Evolutionary conservation across 2,329 filamentous ascomycete species (phyloP), one percentile per base, ranked within the genome.

Genomic region (Scedosporium dehoogii): DNA sequence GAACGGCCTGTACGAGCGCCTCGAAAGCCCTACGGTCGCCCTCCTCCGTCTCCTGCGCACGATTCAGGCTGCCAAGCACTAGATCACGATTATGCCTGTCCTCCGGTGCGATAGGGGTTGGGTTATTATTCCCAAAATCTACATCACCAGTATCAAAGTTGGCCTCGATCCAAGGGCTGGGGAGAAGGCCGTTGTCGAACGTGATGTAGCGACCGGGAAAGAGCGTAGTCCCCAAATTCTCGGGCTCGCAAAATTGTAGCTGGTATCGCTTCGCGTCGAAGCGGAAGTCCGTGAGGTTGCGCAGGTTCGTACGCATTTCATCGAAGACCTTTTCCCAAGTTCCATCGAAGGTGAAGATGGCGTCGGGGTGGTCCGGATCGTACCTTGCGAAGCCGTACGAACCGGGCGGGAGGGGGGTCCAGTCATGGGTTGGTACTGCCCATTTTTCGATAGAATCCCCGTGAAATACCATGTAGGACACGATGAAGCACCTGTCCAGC

Each of bases 301-400:
- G 59, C 1, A 71, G 42, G 1, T 38, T 25, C 2, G 55, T 25
- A 3, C 59, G 61, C 7, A 71, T 67, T 1, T 53, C 38, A 41
- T 68, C 63, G 29, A 70, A 70, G 1, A 70, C 6, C 1, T 25
- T n/a, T 4, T 65, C 64, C 69, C 70, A 71, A 0, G 63, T 68
- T 2, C 66, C 64, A 0, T 64, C 27, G 9, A 62, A 63, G 27
- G 21, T 27, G 42, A 62, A 68, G 10, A 65, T 16, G 5, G 14
- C n/a, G 7, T 58, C 10, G 4, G 18, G 55, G 2, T 29, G 33
- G 1, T 25, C 53, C 14, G 44, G 44, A 9, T 33, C 29, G 5
- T 33, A 6, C 14, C 7, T 7, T 21, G 2, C 5, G 29, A 51
- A 57, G 16, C 38, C 61, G 38, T 41, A 67, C 6, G 58, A 42